phyloP scores from a whole-genome alignment of 345 rosid species.

The Populus ilicifolia region DNA sequence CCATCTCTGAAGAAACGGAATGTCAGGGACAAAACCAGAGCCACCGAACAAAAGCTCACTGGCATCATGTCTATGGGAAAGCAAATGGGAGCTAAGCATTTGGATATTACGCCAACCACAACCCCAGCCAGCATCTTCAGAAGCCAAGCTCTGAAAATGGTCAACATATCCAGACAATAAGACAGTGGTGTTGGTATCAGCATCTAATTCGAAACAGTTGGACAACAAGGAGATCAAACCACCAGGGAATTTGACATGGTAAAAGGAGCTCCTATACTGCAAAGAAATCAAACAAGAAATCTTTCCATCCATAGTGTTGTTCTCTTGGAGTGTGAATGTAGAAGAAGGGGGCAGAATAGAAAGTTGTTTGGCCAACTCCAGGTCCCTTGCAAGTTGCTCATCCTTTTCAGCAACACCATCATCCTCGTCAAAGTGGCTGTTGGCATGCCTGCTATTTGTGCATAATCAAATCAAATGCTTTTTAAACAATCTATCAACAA shows the following conservation, averaged over 20 bases:
- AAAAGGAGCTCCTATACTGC: constrained; percentile 42
- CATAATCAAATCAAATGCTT: too few relatives aligned
- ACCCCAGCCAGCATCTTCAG: constrained; percentile 74
- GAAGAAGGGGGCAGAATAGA: constrained; percentile 28
- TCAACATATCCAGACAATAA: constrained; percentile 51
- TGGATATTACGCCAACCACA: constrained; percentile 86
- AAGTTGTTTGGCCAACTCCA: constrained; percentile 39
- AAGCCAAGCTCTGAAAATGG: constrained; percentile 54
- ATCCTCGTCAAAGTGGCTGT: constrained; percentile 61
- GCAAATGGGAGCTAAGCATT: constrained; percentile 68
- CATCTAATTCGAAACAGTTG: constrained; percentile 45
- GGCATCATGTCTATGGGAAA: constrained; percentile 43
- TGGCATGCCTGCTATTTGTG: constrained; percentile 50
- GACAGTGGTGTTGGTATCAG: not conserved
- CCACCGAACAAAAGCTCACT: constrained; percentile 55
- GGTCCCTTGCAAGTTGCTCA: constrained; percentile 27
- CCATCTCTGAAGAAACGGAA: constrained; percentile 65
- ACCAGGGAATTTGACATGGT: constrained; percentile 35
- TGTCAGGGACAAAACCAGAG: constrained; percentile 67
- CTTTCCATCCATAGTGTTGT: constrained; percentile 13
- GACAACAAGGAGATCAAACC: constrained; percentile 55
- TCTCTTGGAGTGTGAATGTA: not conserved
- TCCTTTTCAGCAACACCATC: constrained; percentile 13
- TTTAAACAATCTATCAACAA: too few relatives aligned
- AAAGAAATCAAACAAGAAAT: constrained; percentile 34